Conservation (phyloP, 495 filamentous ascomycete genomes). For the Aspergillus avenaceus region DNA sequence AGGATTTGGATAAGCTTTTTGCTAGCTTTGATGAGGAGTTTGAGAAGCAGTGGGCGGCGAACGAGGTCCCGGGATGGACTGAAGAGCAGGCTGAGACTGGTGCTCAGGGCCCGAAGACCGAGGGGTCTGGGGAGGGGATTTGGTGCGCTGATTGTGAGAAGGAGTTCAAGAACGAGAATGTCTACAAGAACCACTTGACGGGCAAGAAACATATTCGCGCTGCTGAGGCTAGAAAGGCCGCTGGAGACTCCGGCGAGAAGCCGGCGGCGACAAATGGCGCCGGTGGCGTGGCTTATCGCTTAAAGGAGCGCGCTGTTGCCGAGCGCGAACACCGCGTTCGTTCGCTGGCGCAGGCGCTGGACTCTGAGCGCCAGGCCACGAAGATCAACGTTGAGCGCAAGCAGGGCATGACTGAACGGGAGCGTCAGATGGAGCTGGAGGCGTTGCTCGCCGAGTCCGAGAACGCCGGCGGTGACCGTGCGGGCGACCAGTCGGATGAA, state of each 20-base stretch:
- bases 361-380: slow-evolving; percentile 76
- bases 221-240: slow-evolving; percentile 55
- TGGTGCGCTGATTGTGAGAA: slow-evolving; percentile 91
- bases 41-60: slow-evolving; percentile 72
- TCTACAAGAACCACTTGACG: slow-evolving; percentile 81
- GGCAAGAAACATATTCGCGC: slow-evolving; percentile 90
- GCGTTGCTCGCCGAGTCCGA: slow-evolving; percentile 69
- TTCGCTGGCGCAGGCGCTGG: slow-evolving; percentile 70
- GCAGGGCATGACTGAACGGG: slow-evolving; percentile 93
- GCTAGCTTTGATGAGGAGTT: slow-evolving; percentile 74
- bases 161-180: slow-evolving; percentile 92
- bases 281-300: slow-evolving; percentile 42
- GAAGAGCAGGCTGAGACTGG: slow-evolving; percentile 47
- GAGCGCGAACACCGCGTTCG: slow-evolving; percentile 82
- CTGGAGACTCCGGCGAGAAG: slow-evolving; percentile 25
- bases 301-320: slow-evolving; percentile 89
- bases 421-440: slow-evolving; percentile 86
- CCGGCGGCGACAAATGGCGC: slow-evolving; percentile 17
- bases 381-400: slow-evolving; percentile 88
- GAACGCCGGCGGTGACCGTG: slow-evolving; percentile 37
- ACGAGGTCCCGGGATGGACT: slow-evolving; percentile 77
- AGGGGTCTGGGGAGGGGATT: slow-evolving; percentile 64
- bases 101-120: slow-evolving; percentile 41
- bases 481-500: slow-evolving; percentile 59
- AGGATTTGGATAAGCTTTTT: slow-evolving; percentile 78